Evolutionary conservation across 176 grass and related monocot species (phyloP).

Genomic region (Aegilops bicornis): DNA sequence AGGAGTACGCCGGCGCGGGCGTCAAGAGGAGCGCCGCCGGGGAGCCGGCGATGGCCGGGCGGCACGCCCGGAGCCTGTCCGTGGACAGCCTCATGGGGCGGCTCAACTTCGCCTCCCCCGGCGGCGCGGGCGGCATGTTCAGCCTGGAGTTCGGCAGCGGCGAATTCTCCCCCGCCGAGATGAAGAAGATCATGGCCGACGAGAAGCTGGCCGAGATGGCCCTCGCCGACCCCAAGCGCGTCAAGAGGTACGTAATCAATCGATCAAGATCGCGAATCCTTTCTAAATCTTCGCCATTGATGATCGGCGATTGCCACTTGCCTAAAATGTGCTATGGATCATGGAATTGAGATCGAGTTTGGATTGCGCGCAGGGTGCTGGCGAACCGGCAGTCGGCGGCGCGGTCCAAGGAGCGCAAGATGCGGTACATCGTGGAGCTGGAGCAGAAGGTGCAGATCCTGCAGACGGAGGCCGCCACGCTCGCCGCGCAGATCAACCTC

Average conservation of each 20-base stretch:
- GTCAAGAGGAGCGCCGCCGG: slow-evolving; percentile 44
- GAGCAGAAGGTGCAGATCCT: slow-evolving; percentile 96
- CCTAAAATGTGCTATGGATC: not conserved
- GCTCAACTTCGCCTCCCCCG: slow-evolving; percentile 46
- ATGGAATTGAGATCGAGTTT: not conserved
- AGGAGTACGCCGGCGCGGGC: slow-evolving; percentile 48
- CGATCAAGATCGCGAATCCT: not conserved
- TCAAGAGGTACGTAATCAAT: slow-evolving; percentile 75
- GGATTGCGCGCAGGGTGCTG: slow-evolving; percentile 51
- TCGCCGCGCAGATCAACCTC: slow-evolving; percentile 77
- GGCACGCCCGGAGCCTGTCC: slow-evolving; percentile 84
- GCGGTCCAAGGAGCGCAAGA: slow-evolving; percentile 92
- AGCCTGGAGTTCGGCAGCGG: slow-evolving; percentile 86
- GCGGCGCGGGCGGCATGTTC: slow-evolving; percentile 42
- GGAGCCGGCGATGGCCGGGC: slow-evolving; percentile 6
- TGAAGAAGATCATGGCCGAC: slow-evolving; percentile 98
- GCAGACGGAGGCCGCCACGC: slow-evolving; percentile 75
- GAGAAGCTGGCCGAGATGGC: slow-evolving; percentile 97
- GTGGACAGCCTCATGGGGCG: slow-evolving; percentile 88
- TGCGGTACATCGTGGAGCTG: slow-evolving; percentile 82
- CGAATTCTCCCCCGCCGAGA: slow-evolving; percentile 79
- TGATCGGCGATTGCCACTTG: not conserved
- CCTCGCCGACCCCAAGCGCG: slow-evolving; percentile 87
- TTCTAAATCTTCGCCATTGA: not conserved
- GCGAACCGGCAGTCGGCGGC: slow-evolving; percentile 95